Evolutionary conservation across 306 rosid species (phyloP), one percentile per base, ranked within the genome.

Genomic region (Cicer chorassanicum): DNA sequence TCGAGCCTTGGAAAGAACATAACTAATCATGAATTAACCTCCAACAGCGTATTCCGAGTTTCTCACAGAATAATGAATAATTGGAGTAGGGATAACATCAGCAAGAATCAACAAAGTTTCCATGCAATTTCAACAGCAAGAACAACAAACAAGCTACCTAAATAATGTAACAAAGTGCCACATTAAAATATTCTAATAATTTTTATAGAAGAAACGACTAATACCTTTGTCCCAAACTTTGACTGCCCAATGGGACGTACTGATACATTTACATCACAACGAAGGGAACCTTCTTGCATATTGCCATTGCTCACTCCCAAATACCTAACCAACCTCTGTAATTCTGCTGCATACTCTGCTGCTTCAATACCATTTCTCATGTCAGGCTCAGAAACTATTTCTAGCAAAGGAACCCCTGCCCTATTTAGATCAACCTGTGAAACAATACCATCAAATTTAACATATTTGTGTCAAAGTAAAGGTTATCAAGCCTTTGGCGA

Each of bases 201-300:
- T 62, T 61, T 21, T 41, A 70, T 69, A 39, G 24, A 60, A 14
- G 70, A 56, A 39, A 38, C 42, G 42, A 14, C 50, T 14, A 72
- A 18, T 81, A 86, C 97, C 96, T 90, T 94, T 18, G 98, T 94
- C 74, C 97, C 97, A 77, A 91, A 87, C 69, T 84, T 70, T 77
- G 78, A 83, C 75, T 90, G 97, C 68, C 93, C 95, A 70, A 91
- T 79, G 49, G 97, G 98, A 57, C 97, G 92, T 73, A 94, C 82
- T 7, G 98, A 91, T 67, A 94, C 83, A 82, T 94, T 94, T 65
- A 91, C 97, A 84, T 94, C 98, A 15, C 97, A 94, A 72, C 95
- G 91, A 77, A 94, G 96, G 29, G 98, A 94, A 56, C 97, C 97
- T 85, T 94, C 98, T 88, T 91, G 96, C 97, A 91, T 91, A 80